A percentile compares a stretch with the other conserved stretches of the same genome.
Evolutionary conservation across 148 eudicot species (phyloP).

Genomic region (Diospyros lotus): DNA sequence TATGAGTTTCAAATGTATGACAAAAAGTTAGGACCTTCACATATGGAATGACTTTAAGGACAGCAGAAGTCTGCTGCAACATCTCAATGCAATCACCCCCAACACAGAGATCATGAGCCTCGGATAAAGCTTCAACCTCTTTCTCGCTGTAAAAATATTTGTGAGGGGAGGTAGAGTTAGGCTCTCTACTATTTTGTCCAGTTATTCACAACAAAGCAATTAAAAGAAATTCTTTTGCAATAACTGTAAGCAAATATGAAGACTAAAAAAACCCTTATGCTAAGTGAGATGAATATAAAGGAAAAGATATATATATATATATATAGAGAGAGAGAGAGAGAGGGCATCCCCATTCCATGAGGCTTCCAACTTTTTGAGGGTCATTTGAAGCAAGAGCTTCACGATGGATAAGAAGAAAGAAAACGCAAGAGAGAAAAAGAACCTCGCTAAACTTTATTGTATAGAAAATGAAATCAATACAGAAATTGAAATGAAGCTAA

Average conservation of each 20-base stretch:
- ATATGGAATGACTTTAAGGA: slow-evolving; percentile 75
- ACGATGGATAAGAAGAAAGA: too few relatives aligned
- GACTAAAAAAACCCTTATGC: neutral
- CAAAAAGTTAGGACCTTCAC: slow-evolving; percentile 56
- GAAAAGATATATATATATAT: neutral
- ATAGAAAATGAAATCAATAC: too few relatives aligned
- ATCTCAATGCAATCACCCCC: slow-evolving; percentile 90
- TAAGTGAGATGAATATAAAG: neutral
- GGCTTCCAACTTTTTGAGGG: too few relatives aligned
- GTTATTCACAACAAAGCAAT: neutral
- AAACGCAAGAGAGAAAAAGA: too few relatives aligned
- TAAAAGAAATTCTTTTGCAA: neutral
- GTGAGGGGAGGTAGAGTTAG: neutral
- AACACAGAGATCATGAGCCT: slow-evolving; percentile 76
- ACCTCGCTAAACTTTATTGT: too few relatives aligned
- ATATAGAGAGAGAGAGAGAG: neutral
- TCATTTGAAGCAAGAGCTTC: too few relatives aligned
- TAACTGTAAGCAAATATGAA: neutral
- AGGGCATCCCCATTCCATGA: neutral
- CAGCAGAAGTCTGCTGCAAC: slow-evolving; percentile 77
- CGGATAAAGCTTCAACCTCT: slow-evolving; percentile 73
- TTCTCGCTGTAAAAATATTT: slow-evolving; percentile 37
- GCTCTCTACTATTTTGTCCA: neutral
- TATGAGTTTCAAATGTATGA: neutral
- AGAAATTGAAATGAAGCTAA: too few relatives aligned